Percentiles rank a stretch among this genome's conserved stretches.
phyloP scores from a whole-genome alignment of 2,329 filamentous ascomycete species.

The Fusarium cicatricum region DNA sequence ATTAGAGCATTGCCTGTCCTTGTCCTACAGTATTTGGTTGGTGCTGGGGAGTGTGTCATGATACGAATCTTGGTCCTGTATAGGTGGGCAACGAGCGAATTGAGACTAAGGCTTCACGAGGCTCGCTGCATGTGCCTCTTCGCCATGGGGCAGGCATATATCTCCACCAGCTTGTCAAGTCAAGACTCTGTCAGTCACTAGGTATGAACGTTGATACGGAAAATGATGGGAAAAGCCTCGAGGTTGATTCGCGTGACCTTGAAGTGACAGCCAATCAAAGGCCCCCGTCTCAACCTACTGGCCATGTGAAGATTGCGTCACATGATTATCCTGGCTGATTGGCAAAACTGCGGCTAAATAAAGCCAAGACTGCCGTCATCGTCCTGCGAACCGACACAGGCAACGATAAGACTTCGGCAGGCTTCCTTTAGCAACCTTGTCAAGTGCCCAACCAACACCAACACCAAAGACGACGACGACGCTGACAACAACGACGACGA shows the following conservation, averaged over 20 bases:
- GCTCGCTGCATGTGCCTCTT: too few relatives aligned
- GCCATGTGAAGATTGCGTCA: slow-evolving; percentile 43
- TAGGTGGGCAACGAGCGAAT: too few relatives aligned
- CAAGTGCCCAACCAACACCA: slow-evolving; percentile 17
- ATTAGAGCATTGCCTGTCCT: too few relatives aligned
- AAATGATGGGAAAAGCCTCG: slow-evolving; percentile 21
- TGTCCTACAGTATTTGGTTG: too few relatives aligned
- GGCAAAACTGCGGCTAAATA: slow-evolving; percentile 39
- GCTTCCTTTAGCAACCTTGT: slow-evolving; percentile 24
- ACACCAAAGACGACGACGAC: slow-evolving; percentile 31
- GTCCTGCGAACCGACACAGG: slow-evolving; percentile 37
- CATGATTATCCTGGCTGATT: slow-evolving; percentile 38
- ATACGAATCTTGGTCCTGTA: too few relatives aligned
- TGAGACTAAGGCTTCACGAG: too few relatives aligned
- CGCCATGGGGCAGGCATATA: too few relatives aligned
- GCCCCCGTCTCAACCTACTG: neutral
- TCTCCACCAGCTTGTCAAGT: too few relatives aligned
- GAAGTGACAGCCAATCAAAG: slow-evolving; percentile 3
- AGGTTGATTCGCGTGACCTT: slow-evolving; percentile 11
- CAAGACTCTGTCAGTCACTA: too few relatives aligned
- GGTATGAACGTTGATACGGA: too few relatives aligned
- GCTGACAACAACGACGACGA: slow-evolving; percentile 31
- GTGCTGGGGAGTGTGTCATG: too few relatives aligned
- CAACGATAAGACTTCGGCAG: slow-evolving; percentile 43
- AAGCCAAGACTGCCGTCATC: slow-evolving; percentile 45